These are phyloP conservation scores for Ceratocystiopsis minuta DNA, from an alignment of 2,329 filamentous ascomycete species.

Conservation along the genomic window DNA sequence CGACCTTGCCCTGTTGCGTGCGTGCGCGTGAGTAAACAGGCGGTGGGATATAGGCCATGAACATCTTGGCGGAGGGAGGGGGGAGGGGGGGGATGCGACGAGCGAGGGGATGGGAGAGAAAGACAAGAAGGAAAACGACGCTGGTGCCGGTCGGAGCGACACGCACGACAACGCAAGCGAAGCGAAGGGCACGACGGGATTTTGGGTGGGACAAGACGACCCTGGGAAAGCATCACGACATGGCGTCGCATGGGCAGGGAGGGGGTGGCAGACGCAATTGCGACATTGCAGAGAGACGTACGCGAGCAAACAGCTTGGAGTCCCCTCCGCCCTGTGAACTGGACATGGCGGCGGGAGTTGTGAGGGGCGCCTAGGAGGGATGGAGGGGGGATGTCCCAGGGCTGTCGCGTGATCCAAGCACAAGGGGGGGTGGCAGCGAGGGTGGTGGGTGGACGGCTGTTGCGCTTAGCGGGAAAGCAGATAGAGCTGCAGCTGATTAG, in stretches of 20 bases:
- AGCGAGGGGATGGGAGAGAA: background rate
- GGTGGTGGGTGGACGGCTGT: too few species aligned
- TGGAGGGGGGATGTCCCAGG: too few species aligned
- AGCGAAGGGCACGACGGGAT: background rate
- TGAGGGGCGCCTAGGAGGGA: too few species aligned
- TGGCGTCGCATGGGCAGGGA: background rate
- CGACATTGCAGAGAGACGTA: slow-evolving; percentile 24
- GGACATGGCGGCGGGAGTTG: slow-evolving; percentile 25
- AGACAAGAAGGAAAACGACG: background rate
- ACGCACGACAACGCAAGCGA: background rate
- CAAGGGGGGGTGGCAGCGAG: too few species aligned
- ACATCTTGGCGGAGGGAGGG: slow-evolving; percentile 23
- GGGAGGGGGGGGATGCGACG: background rate
- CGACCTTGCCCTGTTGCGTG: slow-evolving; percentile 82
- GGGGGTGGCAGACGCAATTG: background rate
- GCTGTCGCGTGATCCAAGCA: too few species aligned
- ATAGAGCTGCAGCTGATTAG: too few species aligned
- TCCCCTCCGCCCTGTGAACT: slow-evolving; percentile 57
- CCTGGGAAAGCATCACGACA: too few species aligned
- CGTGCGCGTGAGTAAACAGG: slow-evolving; percentile 32
- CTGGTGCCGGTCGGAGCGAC: background rate
- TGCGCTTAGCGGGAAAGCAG: too few species aligned
- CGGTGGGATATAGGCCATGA: slow-evolving; percentile 33
- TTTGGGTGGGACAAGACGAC: background rate
- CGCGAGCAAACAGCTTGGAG: slow-evolving; percentile 97